Conservation (phyloP, 169 alveolate species). For the Plasmodium chabaudi region DNA sequence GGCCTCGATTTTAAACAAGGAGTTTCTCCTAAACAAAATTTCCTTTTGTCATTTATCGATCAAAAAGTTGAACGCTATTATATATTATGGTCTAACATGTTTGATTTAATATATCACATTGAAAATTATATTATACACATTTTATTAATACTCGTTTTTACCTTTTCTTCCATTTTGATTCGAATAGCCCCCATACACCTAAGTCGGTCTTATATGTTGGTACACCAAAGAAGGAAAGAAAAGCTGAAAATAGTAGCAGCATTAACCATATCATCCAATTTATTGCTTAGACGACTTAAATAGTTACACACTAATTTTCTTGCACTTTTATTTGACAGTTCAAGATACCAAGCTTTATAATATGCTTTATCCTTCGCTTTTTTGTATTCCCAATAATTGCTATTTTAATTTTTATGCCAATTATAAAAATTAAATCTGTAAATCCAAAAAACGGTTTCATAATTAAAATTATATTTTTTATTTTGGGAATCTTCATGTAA, state of each 20-base stretch:
- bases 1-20: slow-evolving; percentile 36
- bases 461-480: not conserved
- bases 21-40: slow-evolving; percentile 23
- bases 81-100: slow-evolving; percentile 59
- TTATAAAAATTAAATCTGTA: not conserved
- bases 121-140: slow-evolving; percentile 57
- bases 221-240: not conserved
- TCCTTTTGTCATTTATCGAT: slow-evolving; percentile 44
- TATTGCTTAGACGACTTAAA: not conserved
- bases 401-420: not conserved
- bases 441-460: not conserved
- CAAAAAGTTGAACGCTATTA: slow-evolving; percentile 65
- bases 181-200: slow-evolving; percentile 58
- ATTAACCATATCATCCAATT: not conserved
- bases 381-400: not conserved
- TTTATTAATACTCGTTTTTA: slow-evolving; percentile 10
- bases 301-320: no score
- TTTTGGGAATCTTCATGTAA: not conserved
- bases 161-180: slow-evolving; percentile 26
- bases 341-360: not conserved
- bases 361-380: not conserved
- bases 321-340: not conserved
- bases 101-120: slow-evolving; percentile 56
- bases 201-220: slow-evolving; percentile 8
- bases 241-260: not conserved